Evolutionary conservation across 176 grass and related monocot species (phyloP), one percentile per base, ranked within the genome.

Genomic region (Carex parvula): DNA sequence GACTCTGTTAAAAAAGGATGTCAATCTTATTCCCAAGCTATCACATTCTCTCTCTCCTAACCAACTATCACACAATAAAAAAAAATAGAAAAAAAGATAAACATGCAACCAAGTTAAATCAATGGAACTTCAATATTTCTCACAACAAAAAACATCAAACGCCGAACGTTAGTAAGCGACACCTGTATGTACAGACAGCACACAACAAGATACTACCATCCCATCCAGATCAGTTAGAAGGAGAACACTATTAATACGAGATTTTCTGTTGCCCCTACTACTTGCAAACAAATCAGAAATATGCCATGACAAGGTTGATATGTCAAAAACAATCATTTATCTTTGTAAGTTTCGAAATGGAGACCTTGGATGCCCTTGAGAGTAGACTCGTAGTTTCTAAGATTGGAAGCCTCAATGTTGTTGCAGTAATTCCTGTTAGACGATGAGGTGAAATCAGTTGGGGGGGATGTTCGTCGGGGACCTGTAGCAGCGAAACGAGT

Each of bases 351-450:
- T 78, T 92, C 87, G 2, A 92, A 92, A 87, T 91, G 90, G 57
- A 97, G 85, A 54, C 85, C 80, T 87, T 97, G 80, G 13, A 97
- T 94, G 67, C 94, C 92, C 81, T 86, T 89, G 26, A 97, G 61
- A 53, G 92, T 88, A 54, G 94, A 86, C 20, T 97, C 94, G 0
- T 92, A 97, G 57, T 91, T 92, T 85, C 90, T 94, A 35, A 82
- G 63, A 86, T 82, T 88, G 57, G 90, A 64, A 30, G 63, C 73
- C 14, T 78, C 73, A 17, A 32, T 17, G 32, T 55, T 55, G 52
- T 57, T 78, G 52, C 26, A 32, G 73, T 78, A 55, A 10, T 81
- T 83, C 70, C 91, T 88, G 81, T 76, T 88, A 79, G 94, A 94
- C 39, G 87, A 89, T 1, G 87, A 89, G 39, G 79, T 87, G 15